These are phyloP conservation scores for Pulveroboletus sp. DNA, from an alignment of 768 basidiomycete species.

Conservation along the genomic window DNA sequence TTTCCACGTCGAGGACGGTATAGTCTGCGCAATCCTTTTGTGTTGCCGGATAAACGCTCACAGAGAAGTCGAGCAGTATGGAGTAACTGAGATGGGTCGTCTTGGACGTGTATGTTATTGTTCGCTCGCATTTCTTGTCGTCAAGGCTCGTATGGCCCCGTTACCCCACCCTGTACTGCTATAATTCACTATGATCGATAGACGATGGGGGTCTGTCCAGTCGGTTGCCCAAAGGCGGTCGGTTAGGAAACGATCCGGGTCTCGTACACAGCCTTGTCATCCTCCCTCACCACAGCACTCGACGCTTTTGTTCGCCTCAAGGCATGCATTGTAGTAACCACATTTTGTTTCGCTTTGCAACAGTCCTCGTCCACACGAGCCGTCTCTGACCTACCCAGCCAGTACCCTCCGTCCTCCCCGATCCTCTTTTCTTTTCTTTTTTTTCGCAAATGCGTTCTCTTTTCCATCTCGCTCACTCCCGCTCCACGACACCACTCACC, in stretches of 20 bases:
- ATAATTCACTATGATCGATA: neutral
- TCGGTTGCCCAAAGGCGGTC: neutral
- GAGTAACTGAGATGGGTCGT: conserved; percentile 7
- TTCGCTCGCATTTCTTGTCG: conserved; percentile 1
- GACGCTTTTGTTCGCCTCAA: conserved; percentile 21
- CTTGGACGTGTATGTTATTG: neutral
- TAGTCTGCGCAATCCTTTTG: conserved; percentile 51
- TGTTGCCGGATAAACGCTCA: conserved; percentile 25
- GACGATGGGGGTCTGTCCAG: neutral
- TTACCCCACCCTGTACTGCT: conserved; percentile 9
- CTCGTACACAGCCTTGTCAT: conserved; percentile 9
- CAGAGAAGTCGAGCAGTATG: conserved; percentile 14
- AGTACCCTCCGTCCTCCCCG: neutral
- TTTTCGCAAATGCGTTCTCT: neutral
- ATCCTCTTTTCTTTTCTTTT: too few species aligned
- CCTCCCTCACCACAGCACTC: neutral
- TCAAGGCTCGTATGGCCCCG: conserved; percentile 1
- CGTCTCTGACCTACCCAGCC: neutral
- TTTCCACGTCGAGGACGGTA: conserved; percentile 42
- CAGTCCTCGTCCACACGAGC: neutral
- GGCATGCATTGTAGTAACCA: conserved; percentile 17
- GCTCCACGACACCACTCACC: conserved; percentile 4
- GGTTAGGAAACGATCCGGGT: too few species aligned
- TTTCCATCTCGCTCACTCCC: neutral
- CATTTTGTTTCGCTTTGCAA: neutral